A percentile compares a stretch with the other conserved stretches of the same genome.
phyloP scores from a whole-genome alignment of 2,329 filamentous ascomycete species.

The Fusarium keratoplasticum region DNA sequence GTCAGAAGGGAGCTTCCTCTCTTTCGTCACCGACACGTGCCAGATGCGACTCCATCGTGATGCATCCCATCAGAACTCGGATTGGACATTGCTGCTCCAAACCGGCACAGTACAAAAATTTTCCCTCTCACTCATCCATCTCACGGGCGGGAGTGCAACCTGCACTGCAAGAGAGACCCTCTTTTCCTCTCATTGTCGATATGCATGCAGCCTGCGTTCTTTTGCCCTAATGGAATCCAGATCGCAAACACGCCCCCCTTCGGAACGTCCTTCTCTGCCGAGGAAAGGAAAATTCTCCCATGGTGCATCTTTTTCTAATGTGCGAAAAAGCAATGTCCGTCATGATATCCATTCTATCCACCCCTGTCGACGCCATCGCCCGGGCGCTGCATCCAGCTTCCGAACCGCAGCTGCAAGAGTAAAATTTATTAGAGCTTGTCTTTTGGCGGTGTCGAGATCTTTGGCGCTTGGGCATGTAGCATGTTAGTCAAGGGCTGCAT shows the following conservation, averaged over 20 bases:
- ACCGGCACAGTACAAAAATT: slow-evolving; percentile 2
- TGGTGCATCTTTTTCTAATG: slow-evolving; percentile 12
- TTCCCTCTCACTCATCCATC: not conserved
- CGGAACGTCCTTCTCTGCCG: slow-evolving; percentile 10
- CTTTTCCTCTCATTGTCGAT: slow-evolving; percentile 29
- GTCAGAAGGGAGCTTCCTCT: slow-evolving; percentile 16
- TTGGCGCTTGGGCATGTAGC: slow-evolving; percentile 32
- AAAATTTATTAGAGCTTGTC: slow-evolving; percentile 7
- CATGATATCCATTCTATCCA: slow-evolving; percentile 13
- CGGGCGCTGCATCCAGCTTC: slow-evolving; percentile 32
- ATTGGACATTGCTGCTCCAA: slow-evolving; percentile 36
- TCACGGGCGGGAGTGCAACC: slow-evolving; percentile 9
- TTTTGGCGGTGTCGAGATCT: slow-evolving; percentile 33
- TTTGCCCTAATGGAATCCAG: slow-evolving; percentile 40
- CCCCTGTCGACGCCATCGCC: slow-evolving; percentile 34
- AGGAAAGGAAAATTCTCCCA: slow-evolving; percentile 20
- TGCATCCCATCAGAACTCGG: slow-evolving; percentile 26
- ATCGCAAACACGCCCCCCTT: slow-evolving; percentile 21
- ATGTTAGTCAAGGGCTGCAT: slow-evolving; percentile 34
- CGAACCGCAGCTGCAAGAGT: slow-evolving; percentile 30
- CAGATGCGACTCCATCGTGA: slow-evolving; percentile 37
- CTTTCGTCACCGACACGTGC: slow-evolving; percentile 41
- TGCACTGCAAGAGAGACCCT: slow-evolving; percentile 23
- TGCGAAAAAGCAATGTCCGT: slow-evolving; percentile 38
- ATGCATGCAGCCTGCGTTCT: slow-evolving; percentile 37